A percentile compares a stretch with the other conserved stretches of the same genome.
These are phyloP conservation scores for Paxillus ammoniavirescens DNA, from an alignment of 768 basidiomycete species.

Conservation along the genomic window DNA sequence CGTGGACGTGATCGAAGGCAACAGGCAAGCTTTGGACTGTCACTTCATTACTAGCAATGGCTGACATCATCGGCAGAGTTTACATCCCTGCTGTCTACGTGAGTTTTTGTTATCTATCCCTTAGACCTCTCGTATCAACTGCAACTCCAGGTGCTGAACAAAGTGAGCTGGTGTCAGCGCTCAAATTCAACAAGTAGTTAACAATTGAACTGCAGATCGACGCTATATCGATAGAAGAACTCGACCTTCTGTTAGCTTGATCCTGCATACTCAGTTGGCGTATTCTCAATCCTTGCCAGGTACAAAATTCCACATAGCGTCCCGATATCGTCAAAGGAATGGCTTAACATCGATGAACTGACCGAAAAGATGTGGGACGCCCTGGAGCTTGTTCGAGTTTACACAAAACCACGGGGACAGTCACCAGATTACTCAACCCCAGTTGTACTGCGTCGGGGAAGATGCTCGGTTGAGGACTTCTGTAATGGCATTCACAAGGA, in stretches of 20 bases:
- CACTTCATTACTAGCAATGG: not conserved
- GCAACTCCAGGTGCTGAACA: constrained; percentile 67
- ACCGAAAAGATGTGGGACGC: constrained; percentile 92
- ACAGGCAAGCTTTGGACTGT: constrained; percentile 47
- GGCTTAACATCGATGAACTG: constrained; percentile 97
- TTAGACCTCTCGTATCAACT: not conserved
- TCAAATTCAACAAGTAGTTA: not conserved
- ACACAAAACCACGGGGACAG: constrained; percentile 93
- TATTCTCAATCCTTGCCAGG: constrained; percentile 29
- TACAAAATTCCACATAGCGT: constrained; percentile 97
- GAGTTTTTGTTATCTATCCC: constrained; percentile 25
- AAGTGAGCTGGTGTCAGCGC: constrained; percentile 44
- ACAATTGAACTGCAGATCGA: constrained; percentile 63
- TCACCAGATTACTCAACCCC: constrained; percentile 89
- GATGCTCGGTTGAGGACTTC: constrained; percentile 79
- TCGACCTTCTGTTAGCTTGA: constrained; percentile 72
- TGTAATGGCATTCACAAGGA: constrained; percentile 95
- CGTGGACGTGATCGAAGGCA: constrained; percentile 97
- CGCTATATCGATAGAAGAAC: constrained; percentile 96
- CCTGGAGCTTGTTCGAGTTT: constrained; percentile 90
- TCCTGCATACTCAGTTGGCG: constrained; percentile 6
- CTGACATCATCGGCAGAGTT: constrained; percentile 49
- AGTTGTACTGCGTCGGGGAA: constrained; percentile 75
- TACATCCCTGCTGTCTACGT: constrained; percentile 94
- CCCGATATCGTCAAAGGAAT: constrained; percentile 89